These are phyloP conservation scores for Barnettozyma sp. DNA, from an alignment of 805 yeast genomes.

Conservation along the genomic window DNA sequence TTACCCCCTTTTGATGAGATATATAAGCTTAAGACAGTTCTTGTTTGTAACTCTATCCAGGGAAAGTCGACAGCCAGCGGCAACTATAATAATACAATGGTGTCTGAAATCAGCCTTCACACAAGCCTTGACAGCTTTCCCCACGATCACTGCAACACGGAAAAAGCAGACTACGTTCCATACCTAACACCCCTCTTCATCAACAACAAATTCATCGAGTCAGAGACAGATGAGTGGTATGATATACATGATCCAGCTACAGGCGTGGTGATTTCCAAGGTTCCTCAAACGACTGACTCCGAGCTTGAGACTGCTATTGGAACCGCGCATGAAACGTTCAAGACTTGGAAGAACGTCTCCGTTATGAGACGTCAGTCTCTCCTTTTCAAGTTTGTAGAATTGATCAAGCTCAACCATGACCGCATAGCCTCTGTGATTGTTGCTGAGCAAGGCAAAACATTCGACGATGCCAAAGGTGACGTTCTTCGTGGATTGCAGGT, in stretches of 20 bases:
- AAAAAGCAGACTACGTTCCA: conserved; percentile 31
- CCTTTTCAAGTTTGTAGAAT: conserved; percentile 59
- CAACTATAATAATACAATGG: conserved; percentile 7
- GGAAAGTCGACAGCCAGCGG: too few species aligned
- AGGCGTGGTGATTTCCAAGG: conserved; percentile 51
- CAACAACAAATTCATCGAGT: conserved; percentile 39
- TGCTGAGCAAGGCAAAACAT: conserved; percentile 70
- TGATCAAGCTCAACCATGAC: conserved; percentile 61
- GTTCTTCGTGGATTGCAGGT: conserved; percentile 73
- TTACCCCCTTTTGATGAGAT: background rate
- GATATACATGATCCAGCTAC: conserved; percentile 75
- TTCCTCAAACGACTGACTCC: conserved; percentile 60
- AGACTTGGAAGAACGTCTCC: conserved; percentile 32
- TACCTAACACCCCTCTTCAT: conserved; percentile 45
- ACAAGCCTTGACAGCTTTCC: conserved; percentile 33
- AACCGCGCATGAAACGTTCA: conserved; percentile 53
- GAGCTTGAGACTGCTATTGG: conserved; percentile 61
- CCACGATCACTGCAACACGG: conserved; percentile 32
- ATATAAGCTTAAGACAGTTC: too few species aligned
- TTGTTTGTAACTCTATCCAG: too few species aligned
- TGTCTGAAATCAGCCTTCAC: conserved; percentile 22
- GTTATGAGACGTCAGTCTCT: conserved; percentile 51
- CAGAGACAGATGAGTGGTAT: conserved; percentile 46
- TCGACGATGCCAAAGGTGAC: conserved; percentile 69
- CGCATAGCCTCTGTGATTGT: conserved; percentile 58